These are phyloP conservation scores for Fusarium sambucinum DNA, from an alignment of 2,329 filamentous ascomycete genomes.

Conservation along the genomic window DNA sequence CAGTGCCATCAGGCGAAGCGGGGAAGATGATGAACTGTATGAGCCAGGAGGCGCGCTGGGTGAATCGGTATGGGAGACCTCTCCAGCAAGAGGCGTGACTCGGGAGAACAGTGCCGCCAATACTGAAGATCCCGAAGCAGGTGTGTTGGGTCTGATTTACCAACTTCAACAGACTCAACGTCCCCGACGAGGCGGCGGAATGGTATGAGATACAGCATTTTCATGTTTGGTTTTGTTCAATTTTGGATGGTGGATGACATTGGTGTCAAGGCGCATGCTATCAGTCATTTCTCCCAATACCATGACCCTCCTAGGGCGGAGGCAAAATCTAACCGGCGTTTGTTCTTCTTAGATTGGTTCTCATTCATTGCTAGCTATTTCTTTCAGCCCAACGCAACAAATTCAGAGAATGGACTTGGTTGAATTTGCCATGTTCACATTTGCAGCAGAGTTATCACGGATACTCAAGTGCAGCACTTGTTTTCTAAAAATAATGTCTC, in stretches of 20 bases:
- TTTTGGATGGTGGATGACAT: neutral
- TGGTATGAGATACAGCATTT: constrained; percentile 44
- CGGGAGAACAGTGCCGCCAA: constrained; percentile 64
- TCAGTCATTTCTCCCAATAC: neutral
- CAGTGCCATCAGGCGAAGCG: constrained; percentile 56
- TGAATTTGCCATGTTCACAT: neutral
- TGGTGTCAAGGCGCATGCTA: constrained; percentile 26
- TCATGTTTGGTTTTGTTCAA: constrained; percentile 7
- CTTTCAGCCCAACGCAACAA: neutral
- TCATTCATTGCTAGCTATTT: constrained; percentile 4
- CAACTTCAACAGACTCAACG: constrained; percentile 70
- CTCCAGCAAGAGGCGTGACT: constrained; percentile 63
- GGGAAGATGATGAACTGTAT: constrained; percentile 67
- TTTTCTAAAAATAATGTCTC: neutral
- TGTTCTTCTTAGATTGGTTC: constrained; percentile 15
- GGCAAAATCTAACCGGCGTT: constrained; percentile 3
- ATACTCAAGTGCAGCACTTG: neutral
- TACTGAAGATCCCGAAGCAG: constrained; percentile 62
- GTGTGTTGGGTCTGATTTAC: constrained; percentile 69
- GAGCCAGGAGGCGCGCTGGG: constrained; percentile 64
- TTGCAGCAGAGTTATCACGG: neutral
- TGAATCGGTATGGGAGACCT: constrained; percentile 71
- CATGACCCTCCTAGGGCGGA: neutral
- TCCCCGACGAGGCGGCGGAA: constrained; percentile 60
- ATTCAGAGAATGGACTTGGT: neutral